Conservation (phyloP, 179 eudicot species). For the Patellifolia procumbens region DNA sequence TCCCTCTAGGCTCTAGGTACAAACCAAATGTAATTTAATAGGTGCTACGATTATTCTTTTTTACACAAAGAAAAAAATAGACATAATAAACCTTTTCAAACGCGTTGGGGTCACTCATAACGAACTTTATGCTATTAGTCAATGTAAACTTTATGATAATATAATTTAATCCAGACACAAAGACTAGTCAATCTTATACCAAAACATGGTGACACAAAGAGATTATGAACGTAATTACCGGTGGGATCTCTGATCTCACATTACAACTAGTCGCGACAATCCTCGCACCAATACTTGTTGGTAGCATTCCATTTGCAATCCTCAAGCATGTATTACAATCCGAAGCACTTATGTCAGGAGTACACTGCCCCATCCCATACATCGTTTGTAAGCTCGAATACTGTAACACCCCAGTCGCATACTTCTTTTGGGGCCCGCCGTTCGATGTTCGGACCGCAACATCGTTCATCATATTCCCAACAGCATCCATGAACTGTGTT, state of each 20-base stretch:
- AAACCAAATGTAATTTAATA: too few relatives aligned
- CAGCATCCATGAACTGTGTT: not conserved
- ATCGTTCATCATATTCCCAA: not conserved
- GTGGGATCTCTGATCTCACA: slow-evolving; percentile 23
- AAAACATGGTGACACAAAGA: not conserved
- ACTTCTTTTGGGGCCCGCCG: slow-evolving; percentile 1
- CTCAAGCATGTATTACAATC: slow-evolving; percentile 33
- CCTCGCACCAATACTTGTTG: slow-evolving; percentile 21
- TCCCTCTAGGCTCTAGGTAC: too few relatives aligned
- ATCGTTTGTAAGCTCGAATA: slow-evolving; percentile 9
- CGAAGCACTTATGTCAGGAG: slow-evolving; percentile 32
- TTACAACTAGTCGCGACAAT: slow-evolving; percentile 27
- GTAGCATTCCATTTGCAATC: slow-evolving; percentile 12
- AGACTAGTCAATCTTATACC: too few relatives aligned
- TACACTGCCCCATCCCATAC: slow-evolving; percentile 38
- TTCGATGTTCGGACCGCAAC: slow-evolving; percentile 18
- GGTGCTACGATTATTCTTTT: too few relatives aligned
- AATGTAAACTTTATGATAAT: too few relatives aligned
- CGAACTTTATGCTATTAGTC: too few relatives aligned
- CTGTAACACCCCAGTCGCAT: not conserved
- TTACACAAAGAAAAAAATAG: too few relatives aligned
- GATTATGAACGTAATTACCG: not conserved
- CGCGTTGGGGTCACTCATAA: too few relatives aligned
- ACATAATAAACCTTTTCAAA: too few relatives aligned
- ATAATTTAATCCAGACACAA: too few relatives aligned